Evolutionary conservation across 768 basidiomycete genomes (phyloP).

Genomic region (Russula sp.): DNA sequence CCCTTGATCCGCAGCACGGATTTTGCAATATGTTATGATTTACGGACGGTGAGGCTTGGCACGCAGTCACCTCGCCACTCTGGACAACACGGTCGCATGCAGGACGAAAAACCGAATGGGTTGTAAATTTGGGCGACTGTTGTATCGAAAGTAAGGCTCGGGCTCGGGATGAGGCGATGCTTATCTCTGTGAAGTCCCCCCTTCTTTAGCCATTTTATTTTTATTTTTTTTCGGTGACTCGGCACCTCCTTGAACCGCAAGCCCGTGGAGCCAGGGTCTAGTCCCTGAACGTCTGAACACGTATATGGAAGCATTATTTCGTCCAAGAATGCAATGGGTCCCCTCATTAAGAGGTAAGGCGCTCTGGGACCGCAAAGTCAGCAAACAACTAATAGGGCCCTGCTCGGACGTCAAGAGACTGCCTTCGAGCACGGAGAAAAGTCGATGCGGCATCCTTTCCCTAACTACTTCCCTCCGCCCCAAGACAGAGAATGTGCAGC

Average conservation of each 20-base stretch:
- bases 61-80: constrained; percentile 16
- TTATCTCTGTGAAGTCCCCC: constrained; percentile 24
- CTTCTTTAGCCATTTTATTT: constrained; percentile 9
- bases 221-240: constrained; percentile 11
- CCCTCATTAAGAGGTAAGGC: constrained; percentile 21
- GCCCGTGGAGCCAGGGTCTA: constrained; percentile 22
- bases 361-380: constrained; percentile 24
- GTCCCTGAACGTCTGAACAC: constrained; percentile 24
- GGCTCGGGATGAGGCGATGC: constrained; percentile 16
- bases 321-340: constrained; percentile 21
- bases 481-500: constrained; percentile 21
- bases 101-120: not conserved
- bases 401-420: constrained; percentile 22
- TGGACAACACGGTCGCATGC: constrained; percentile 5
- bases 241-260: constrained; percentile 11
- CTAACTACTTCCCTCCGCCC: constrained; percentile 6
- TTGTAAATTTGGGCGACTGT: constrained; percentile 3
- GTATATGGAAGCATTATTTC: constrained; percentile 26
- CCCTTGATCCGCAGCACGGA: constrained; percentile 20
- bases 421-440: constrained; percentile 23
- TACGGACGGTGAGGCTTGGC: constrained; percentile 16
- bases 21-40: not conserved
- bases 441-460: constrained; percentile 23
- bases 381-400: constrained; percentile 18
- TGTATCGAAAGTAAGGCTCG: constrained; percentile 16